Base-by-base conservation (phyloP, 2,329 filamentous ascomycete species). In the Neocucurbitaria cava region DNA sequence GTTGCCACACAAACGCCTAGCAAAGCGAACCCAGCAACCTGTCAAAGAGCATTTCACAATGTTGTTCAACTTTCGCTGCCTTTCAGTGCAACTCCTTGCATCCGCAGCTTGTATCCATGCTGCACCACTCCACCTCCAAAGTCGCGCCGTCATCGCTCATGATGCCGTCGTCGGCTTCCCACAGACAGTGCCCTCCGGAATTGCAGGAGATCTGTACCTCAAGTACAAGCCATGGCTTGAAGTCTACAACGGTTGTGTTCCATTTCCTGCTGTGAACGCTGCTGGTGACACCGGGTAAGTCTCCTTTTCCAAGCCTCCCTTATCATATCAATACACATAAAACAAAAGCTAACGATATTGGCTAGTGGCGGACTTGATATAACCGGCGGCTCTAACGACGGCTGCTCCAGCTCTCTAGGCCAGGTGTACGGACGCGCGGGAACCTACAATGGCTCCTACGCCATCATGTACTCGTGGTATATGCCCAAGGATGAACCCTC, bases 261-360 rank as follows among this genome's bases (percentile, higher is more conserved):
- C 85, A 0, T 88, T 86, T 65, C 85, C 85, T 0, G 85, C 82
- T 1, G 85, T 88, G 1, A 82, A 88, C 57, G 78, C 78, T 0
- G 70, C 75, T 0, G 86, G 86, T 2, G 79, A 88, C 61, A 87
- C 82, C 15, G 77, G 80, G 85, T 87, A 69, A 54, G 77, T 24
- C 39, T 44, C 17, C 23, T 35, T 8, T 17, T 28, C 21, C 1
- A n/a, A 10, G n/a, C 8, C 6, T n/a, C 15, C 1, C 15, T 8
- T 33, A 15, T 1, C n/a, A n/a, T 18, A 24, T 8, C 28, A 15
- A 23, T 9, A 1, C n/a, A 10, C n/a, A n/a, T n/a, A n/a, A n/a
- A 21, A 2, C 36, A 39, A 9, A 58, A 11, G 41, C 48, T 42
- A 38, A 58, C 24, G 11, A 17, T 23, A 26, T 28, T 11, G 4